phyloP scores from a whole-genome alignment of 441 rosid species.

The Jatropha podagrica region DNA sequence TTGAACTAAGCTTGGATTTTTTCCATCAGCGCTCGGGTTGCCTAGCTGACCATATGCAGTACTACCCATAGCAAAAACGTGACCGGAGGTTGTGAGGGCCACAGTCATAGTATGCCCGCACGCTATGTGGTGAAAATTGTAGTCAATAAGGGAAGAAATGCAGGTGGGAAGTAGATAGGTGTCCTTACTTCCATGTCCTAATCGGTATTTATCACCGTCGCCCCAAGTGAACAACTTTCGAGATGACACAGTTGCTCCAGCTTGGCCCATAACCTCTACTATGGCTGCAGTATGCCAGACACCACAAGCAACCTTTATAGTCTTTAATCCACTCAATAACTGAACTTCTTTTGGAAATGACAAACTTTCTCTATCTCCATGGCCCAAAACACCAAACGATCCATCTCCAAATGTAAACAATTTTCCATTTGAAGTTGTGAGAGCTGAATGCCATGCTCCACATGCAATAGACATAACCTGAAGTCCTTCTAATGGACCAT shows the following conservation, averaged over 20 bases:
- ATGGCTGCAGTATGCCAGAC: conserved; percentile 95
- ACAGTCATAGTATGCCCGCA: conserved; percentile 82
- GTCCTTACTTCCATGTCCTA: conserved; percentile 90
- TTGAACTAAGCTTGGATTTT: conserved; percentile 70
- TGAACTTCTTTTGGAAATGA: conserved; percentile 77
- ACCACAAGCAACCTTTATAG: conserved; percentile 84
- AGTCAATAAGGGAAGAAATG: conserved; percentile 78
- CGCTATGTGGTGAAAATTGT: conserved; percentile 80
- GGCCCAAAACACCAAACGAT: conserved; percentile 76
- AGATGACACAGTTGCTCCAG: conserved; percentile 52
- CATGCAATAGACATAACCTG: conserved; percentile 84
- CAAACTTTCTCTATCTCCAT: conserved; percentile 72
- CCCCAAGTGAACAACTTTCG: conserved; percentile 96
- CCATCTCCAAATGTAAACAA: conserved; percentile 93
- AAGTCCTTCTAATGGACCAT: conserved; percentile 79
- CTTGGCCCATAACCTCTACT: conserved; percentile 72
- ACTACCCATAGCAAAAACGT: conserved; percentile 87
- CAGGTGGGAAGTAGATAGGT: conserved; percentile 76
- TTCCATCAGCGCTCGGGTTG: conserved; percentile 65
- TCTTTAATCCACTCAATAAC: conserved; percentile 63
- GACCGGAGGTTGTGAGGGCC: conserved; percentile 90
- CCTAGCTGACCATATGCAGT: conserved; percentile 74
- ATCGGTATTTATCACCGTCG: conserved; percentile 81
- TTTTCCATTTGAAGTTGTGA: conserved; percentile 74
- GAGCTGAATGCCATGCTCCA: conserved; percentile 92